Evolutionary conservation across 371 early-diverging fungal genomes (phyloP).

Genomic region (Capniomyces stellatus): DNA sequence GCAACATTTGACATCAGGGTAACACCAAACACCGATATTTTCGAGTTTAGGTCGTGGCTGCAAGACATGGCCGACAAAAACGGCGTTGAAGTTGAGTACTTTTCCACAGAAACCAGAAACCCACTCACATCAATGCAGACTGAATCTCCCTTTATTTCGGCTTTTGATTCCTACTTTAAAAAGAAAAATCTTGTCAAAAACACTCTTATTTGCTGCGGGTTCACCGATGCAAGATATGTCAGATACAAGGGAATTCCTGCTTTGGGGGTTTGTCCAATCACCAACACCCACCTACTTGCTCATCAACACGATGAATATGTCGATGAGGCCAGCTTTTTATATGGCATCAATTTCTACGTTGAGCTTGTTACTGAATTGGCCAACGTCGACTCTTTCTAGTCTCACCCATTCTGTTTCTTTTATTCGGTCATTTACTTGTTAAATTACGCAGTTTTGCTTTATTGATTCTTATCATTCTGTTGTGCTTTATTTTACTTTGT

Average conservation of each 20-base stretch:
- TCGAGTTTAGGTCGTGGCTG: conserved; percentile 30
- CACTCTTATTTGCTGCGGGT: conserved; percentile 28
- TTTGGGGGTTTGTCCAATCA: conserved; percentile 48
- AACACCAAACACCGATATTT: conserved; percentile 36
- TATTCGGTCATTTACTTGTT: not conserved
- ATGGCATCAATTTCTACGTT: conserved; percentile 46
- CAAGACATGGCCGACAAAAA: conserved; percentile 28
- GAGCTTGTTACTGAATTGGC: conserved; percentile 27
- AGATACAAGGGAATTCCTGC: conserved; percentile 49
- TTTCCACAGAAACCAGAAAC: conserved; percentile 31
- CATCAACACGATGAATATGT: conserved; percentile 68
- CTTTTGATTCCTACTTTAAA: conserved; percentile 41
- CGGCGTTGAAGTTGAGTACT: conserved; percentile 33
- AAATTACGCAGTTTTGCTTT: not conserved
- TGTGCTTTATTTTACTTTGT: not conserved
- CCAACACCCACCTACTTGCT: conserved; percentile 45
- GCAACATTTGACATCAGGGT: conserved; percentile 55
- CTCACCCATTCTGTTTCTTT: too few relatives aligned
- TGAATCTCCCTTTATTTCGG: conserved; percentile 32
- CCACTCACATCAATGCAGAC: conserved; percentile 28
- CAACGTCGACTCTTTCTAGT: not conserved
- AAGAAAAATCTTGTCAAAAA: not conserved
- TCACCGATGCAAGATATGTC: conserved; percentile 51
- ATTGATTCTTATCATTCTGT: not conserved
- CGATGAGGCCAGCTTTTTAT: conserved; percentile 39